Base-by-base conservation (phyloP, 331 rosid species). In the Quercus phellos region DNA sequence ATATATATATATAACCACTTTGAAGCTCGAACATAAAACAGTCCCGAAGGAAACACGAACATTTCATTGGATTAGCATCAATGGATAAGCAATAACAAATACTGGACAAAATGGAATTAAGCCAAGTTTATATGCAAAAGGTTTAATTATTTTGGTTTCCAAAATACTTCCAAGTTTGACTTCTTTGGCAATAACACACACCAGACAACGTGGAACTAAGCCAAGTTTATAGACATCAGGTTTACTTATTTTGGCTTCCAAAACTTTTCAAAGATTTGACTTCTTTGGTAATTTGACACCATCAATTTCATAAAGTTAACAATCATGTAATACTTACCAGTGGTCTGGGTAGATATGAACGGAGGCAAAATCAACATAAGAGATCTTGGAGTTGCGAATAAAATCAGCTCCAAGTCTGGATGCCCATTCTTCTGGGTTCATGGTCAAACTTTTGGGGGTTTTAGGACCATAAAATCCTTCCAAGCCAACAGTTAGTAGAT, bases 401-500 rank as follows among this genome's bases (percentile, higher is more conserved):
- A 91, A 95, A 90, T 95, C 99, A 8, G 96, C 86, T 30, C 99
- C 98, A 50, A 95, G 97, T 66, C 79, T 85, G 21, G 98, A 93
- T n/a, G 99, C 99, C 99, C 99, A 95, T 35, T 75, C 86, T 83
- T 90, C 95, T 2, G 99, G 99, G 78, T 95, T 95, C 67, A 86
- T 89, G 51, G 92, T 90, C 71, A 79, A 80, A 55, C 84, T 82
- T 72, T 93, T 90, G 32, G 91, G 92, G 85, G 81, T 90, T 72
- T 88, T 84, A 6, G 99, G 99, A 80, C 99, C 98, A 74, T 95
- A 95, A 85, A 95, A 95, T 42, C 99, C 99, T 88, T 95, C 99
- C 4, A 90, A 88, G 55, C 99, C 99, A 17, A 95, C 82, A 4
- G 99, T 95, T 81, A 93, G 69, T 66, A 95, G 84, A 88, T 95